These are phyloP conservation scores for Glebionis coronaria DNA, from an alignment of 129 eudicot genomes.

Conservation along the genomic window DNA sequence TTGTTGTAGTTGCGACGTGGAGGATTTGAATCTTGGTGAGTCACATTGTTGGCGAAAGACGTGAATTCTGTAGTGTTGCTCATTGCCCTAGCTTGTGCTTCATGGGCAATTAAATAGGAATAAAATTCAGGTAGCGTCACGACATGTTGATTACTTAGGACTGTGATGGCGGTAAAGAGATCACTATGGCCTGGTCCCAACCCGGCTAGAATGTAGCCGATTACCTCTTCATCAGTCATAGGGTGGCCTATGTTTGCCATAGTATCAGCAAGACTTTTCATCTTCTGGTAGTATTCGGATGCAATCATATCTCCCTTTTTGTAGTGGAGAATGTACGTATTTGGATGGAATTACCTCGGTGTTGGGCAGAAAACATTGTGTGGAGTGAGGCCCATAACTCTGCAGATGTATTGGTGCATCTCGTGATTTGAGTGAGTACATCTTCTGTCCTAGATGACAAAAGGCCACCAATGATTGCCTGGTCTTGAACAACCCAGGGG, in stretches of 20 bases:
- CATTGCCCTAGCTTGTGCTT: not conserved
- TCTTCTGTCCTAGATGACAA: not conserved
- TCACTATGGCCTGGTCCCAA: too few species aligned
- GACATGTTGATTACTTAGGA: too few species aligned
- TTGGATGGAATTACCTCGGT: not conserved
- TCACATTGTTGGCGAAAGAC: not conserved
- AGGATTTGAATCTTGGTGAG: not conserved
- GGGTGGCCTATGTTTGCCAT: not conserved
- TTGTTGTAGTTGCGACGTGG: not conserved
- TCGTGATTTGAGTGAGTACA: not conserved
- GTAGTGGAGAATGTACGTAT: not conserved
- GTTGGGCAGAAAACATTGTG: not conserved
- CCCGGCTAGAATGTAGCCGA: too few species aligned
- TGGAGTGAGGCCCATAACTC: not conserved
- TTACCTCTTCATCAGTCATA: too few species aligned
- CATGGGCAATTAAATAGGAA: not conserved
- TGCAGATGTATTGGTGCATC: not conserved
- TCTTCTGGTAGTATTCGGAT: not conserved
- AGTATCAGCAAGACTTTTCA: not conserved
- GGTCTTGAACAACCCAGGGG: constrained; percentile 2
- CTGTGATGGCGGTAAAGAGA: too few species aligned
- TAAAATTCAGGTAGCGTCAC: too few species aligned
- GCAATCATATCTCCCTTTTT: not conserved
- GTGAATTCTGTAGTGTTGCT: not conserved
- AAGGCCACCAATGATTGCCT: not conserved